Conservation (phyloP, 306 rosid genomes). For the Ceratonia siliqua region DNA sequence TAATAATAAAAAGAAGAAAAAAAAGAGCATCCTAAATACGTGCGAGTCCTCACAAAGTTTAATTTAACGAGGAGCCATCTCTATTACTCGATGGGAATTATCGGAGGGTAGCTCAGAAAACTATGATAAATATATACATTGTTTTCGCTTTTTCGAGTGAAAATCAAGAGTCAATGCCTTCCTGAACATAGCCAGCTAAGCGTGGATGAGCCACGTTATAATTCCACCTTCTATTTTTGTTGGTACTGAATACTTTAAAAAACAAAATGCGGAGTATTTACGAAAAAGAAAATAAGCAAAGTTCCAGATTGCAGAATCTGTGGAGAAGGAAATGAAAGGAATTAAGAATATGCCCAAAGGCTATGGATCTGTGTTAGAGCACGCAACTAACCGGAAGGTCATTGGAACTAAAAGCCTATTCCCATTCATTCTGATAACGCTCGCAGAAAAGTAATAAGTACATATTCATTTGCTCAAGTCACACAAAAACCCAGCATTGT, state of each 20-base stretch:
- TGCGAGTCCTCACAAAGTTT: too few relatives aligned
- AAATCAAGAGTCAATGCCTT: slow-evolving; percentile 24
- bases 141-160: background rate
- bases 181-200: slow-evolving; percentile 20
- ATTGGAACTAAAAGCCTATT: background rate
- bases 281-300: background rate
- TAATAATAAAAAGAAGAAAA: too few relatives aligned
- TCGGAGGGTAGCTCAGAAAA: too few relatives aligned
- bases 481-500: background rate
- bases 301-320: slow-evolving; percentile 27
- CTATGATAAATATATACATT: background rate
- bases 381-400: slow-evolving; percentile 3
- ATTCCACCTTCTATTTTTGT: background rate
- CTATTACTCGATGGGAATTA: too few relatives aligned
- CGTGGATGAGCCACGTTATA: slow-evolving; percentile 3
- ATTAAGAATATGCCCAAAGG: slow-evolving; percentile 33
- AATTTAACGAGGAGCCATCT: too few relatives aligned
- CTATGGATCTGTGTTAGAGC: slow-evolving; percentile 9
- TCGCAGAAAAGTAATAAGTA: background rate
- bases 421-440: background rate
- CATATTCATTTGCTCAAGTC: background rate
- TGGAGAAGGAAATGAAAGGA: slow-evolving; percentile 21
- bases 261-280: background rate
- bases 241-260: background rate
- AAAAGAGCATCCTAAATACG: too few relatives aligned